Base-by-base conservation (phyloP, 352 stramenopile species). In the Pythium pyrilobum region DNA sequence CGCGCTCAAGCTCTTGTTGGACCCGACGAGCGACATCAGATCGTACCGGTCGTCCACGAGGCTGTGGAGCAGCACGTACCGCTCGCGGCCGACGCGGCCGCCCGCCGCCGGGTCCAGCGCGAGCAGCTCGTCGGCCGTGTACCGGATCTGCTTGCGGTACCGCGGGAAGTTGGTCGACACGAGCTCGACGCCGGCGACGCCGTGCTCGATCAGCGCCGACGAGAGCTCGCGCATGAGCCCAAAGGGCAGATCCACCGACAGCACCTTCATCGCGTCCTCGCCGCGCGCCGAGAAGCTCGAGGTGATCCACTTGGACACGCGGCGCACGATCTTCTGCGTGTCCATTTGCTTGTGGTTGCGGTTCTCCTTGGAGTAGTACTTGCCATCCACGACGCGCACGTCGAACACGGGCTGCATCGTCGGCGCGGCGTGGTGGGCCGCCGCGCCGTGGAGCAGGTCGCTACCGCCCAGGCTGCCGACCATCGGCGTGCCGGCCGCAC, bases 241-340 rank as follows among this genome's bases (percentile, higher is more conserved):
- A 32, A 92, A 95, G 13, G 85, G 85, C 4, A 93, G 56, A 51
- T 95, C 85, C 5, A 95, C 71, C 0, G 78, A 92, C 5, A 95
- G 51, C 11, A 95, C 79, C 39, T 90, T 89, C 76, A 92, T 90
- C 2, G 81, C 77, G 27, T 94, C 80, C 8, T 90, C 78, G 15
- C 78, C 79, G 5, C 71, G 68, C 12, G 70, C 82, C 7, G 80
- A 80, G 23, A 94, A 91, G 34, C 80, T 92, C 21, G 81, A 81
- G 3, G 70, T 86, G 50, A 92, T 87, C 84, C 84, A 94, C 52
- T 94, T 94, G 28, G 76, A 89, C 25, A 92, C 84, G n/a, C 81
- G 80, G 3, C 84, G 84, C 32, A 77, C 78, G 39, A 90, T 77
- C 56, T 90, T 89, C 32, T 89, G 74, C n/a, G 56, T 82, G 53